Percentiles rank a stretch among this genome's conserved stretches.
Evolutionary conservation across 2,329 filamentous ascomycete species (phyloP).

Genomic region (Aureobasidium lini): DNA sequence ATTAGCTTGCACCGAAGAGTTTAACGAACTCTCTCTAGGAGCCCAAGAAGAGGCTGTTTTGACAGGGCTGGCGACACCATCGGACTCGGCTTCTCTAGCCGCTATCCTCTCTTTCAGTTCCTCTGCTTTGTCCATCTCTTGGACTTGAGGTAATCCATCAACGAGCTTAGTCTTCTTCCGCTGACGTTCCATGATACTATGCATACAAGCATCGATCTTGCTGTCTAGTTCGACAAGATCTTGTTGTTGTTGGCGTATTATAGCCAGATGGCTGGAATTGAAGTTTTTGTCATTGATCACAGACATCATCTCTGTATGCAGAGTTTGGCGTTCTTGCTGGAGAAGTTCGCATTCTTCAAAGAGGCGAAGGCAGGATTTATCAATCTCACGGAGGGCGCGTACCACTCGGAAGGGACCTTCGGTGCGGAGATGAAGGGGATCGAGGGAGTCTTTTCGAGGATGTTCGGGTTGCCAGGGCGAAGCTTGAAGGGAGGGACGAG

Average conservation of each 20-base stretch:
- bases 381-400: conserved; percentile 1
- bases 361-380: background rate
- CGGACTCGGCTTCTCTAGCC: background rate
- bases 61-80: background rate
- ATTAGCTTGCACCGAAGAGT: background rate
- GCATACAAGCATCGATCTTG: background rate
- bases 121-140: conserved; percentile 6
- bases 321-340: background rate
- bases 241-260: background rate
- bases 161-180: background rate
- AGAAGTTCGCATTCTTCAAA: background rate
- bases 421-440: background rate
- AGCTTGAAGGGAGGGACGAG: background rate
- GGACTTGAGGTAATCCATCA: background rate
- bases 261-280: background rate
- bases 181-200: background rate
- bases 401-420: background rate
- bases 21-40: background rate
- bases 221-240: background rate
- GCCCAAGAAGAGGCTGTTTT: background rate
- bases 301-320: background rate
- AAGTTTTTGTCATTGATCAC: background rate
- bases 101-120: background rate
- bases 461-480: background rate
- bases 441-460: conserved; percentile 2